Evolutionary conservation across 768 basidiomycete genomes (phyloP).

Genomic region (Suillus occidentalis): DNA sequence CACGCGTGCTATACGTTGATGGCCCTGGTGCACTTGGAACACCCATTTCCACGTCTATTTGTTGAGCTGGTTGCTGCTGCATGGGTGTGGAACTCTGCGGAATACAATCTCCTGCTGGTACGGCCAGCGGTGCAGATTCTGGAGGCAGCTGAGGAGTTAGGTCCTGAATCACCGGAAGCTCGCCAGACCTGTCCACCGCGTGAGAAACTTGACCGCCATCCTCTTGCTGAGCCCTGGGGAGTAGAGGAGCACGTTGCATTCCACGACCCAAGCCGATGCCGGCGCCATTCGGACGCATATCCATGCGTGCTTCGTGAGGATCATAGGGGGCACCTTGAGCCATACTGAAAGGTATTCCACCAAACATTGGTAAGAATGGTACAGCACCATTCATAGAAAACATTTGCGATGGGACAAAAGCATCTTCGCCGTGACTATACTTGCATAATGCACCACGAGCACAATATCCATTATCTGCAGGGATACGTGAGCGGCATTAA

Average conservation of each 20-base stretch:
- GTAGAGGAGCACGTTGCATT: conserved; percentile 53
- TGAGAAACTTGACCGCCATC: conserved; percentile 44
- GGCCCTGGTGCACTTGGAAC: conserved; percentile 28
- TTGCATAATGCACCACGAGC: conserved; percentile 86
- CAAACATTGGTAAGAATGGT: conserved; percentile 75
- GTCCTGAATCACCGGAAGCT: conserved; percentile 83
- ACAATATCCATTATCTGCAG: conserved; percentile 85
- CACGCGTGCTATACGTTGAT: conserved; percentile 19
- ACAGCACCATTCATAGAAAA: conserved; percentile 56
- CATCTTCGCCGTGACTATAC: conserved; percentile 90
- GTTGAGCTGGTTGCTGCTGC: conserved; percentile 21
- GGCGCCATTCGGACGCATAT: conserved; percentile 60
- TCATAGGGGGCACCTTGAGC: conserved; percentile 59
- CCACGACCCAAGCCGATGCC: conserved; percentile 29
- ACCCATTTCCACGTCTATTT: conserved; percentile 37
- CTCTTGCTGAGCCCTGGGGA: conserved; percentile 57
- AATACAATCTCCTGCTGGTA: conserved; percentile 21
- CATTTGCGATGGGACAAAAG: conserved; percentile 70
- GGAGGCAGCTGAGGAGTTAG: conserved; percentile 58
- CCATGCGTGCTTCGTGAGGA: conserved; percentile 78
- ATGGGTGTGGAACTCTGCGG: background rate
- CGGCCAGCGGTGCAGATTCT: conserved; percentile 27
- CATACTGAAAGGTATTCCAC: conserved; percentile 56
- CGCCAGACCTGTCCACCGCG: conserved; percentile 53
- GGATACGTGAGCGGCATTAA: conserved; percentile 15